Evolutionary conservation across 1,284 basidiomycete genomes (phyloP).

Genomic region (Hypsizygus ulmarius): DNA sequence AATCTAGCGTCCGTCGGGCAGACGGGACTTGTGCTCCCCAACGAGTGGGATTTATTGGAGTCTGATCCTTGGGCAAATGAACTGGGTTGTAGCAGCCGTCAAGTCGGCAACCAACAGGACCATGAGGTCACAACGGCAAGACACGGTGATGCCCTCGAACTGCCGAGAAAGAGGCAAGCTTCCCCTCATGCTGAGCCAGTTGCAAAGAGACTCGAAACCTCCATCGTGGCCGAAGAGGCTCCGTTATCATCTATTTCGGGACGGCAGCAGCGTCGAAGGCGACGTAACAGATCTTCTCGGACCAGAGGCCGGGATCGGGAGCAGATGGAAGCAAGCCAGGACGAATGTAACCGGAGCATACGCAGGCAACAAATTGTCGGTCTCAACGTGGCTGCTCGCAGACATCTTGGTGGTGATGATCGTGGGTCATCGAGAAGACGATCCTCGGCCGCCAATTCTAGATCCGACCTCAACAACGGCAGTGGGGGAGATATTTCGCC

Average conservation of each 20-base stretch:
- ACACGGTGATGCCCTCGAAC: too few relatives aligned
- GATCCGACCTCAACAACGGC: background rate
- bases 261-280: slow-evolving; percentile 9
- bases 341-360: slow-evolving; percentile 1
- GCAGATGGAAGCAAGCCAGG: background rate
- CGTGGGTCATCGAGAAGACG: slow-evolving; percentile 3
- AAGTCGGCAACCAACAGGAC: background rate
- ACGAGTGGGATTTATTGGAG: slow-evolving; percentile 3
- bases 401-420: slow-evolving; percentile 12
- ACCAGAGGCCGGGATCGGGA: slow-evolving; percentile 2
- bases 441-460: slow-evolving; percentile 7
- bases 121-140: too few relatives aligned
- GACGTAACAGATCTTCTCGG: slow-evolving; percentile 7
- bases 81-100: slow-evolving; percentile 5
- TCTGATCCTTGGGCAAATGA: slow-evolving; percentile 1
- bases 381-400: slow-evolving; percentile 13
- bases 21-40: background rate
- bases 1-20: too few relatives aligned
- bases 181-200: too few relatives aligned
- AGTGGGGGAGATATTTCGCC: slow-evolving; percentile 1
- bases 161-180: too few relatives aligned
- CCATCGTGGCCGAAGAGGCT: too few relatives aligned
- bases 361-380: slow-evolving; percentile 14
- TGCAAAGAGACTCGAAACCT: too few relatives aligned
- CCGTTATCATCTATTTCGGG: slow-evolving; percentile 5